Base-by-base conservation (phyloP, 768 basidiomycete species). In the Sarcomyxa edulis region DNA sequence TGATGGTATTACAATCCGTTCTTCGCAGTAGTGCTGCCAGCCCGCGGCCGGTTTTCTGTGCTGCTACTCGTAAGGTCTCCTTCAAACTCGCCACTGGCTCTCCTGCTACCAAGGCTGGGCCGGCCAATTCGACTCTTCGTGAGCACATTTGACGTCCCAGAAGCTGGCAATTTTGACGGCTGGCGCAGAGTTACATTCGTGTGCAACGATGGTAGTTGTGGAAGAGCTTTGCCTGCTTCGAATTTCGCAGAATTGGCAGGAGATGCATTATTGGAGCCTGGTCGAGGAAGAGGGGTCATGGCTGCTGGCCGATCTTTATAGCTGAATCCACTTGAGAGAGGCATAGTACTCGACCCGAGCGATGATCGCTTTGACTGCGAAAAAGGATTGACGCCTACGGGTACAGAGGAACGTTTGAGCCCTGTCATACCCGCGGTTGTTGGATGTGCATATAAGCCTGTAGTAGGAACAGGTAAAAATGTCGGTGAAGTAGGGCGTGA, bases 401-500 rank as follows among this genome's bases (percentile, higher is more conserved):
- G 73, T 1, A 72, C 78, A 18, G 65, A 74, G 1, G 82, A 80
- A 29, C 80, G 74, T 57, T 84, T 87, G 42, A 76, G 51, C 3
- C 72, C 72, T 21, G 60, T 56, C 8, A 55, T 54, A 7, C 68
- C 69, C 15, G 65, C 47, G 11, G 57, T 60, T 7, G 64, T 54
- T 30, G 64, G 50, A 22, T 64, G 62, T n/a, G 63, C 52, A 43
- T 77, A 74, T 16, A 75, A 42, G 26, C 73, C 63, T 19, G 67
- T 59, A 18, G 76, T 69, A 2, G 85, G 81, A 21, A 86, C 47
- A n/a, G 85, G 85, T 18, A 89, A 66, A 49, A 83, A 81, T 12
- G 84, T 86, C 7, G 86, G 86, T 16, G 86, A 85, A 15, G 80
- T 57, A 7, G 86, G 86, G 2, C 86, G 77, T 26, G 84, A 84